Evolutionary conservation across 2,329 filamentous ascomycete species (phyloP).

Genomic region (Clarireedia monteithiana): DNA sequence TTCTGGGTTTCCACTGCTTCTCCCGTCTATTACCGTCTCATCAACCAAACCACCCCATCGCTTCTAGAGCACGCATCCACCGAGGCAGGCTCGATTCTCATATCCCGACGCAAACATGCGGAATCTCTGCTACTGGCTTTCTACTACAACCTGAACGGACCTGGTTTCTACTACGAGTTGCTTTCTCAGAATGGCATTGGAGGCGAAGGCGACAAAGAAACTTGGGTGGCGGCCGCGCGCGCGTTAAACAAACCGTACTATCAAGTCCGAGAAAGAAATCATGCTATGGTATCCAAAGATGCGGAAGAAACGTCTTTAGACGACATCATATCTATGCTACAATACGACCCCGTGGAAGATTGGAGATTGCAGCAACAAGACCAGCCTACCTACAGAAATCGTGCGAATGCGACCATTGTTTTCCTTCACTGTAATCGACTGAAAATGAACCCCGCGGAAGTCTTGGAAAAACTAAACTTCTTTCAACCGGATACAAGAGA

Average conservation of each 20-base stretch:
- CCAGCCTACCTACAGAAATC: not conserved
- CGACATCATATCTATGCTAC: not conserved
- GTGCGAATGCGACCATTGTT: not conserved
- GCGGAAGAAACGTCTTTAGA: not conserved
- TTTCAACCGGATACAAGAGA: not conserved
- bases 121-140: constrained; percentile 4
- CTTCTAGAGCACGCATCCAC: constrained; percentile 4
- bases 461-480: not conserved
- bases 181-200: constrained; percentile 3
- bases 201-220: constrained; percentile 10
- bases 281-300: not conserved
- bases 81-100: constrained; percentile 7
- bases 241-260: not conserved
- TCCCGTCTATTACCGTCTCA: constrained; percentile 33
- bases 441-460: not conserved
- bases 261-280: constrained; percentile 8
- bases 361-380: not conserved
- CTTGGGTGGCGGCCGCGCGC: constrained; percentile 2
- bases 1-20: constrained; percentile 36
- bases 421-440: constrained; percentile 4
- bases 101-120: not conserved
- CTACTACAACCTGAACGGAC: constrained; percentile 9
- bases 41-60: constrained; percentile 9
- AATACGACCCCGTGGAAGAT: constrained; percentile 5
- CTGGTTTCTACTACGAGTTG: constrained; percentile 5